Percentiles rank a stretch among this genome's conserved stretches.
These are phyloP conservation scores for Podaxis sp. DNA, from an alignment of 768 basidiomycete genomes.

Conservation along the genomic window DNA sequence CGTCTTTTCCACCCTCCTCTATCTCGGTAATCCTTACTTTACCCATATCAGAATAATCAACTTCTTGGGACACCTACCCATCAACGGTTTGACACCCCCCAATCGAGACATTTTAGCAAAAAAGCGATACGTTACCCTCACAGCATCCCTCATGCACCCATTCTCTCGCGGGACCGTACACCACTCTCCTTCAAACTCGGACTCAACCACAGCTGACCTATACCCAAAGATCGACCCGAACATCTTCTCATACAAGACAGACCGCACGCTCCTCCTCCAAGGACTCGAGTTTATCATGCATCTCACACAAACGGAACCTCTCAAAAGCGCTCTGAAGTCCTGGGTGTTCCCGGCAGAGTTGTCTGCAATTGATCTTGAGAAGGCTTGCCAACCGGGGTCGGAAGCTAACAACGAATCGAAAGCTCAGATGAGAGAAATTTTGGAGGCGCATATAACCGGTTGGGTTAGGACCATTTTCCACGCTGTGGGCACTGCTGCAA, in stretches of 20 bases:
- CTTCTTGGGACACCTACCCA: slow-evolving; percentile 1
- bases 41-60: slow-evolving; percentile 2
- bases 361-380: slow-evolving; percentile 4
- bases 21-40: neutral
- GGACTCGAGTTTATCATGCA: slow-evolving; percentile 17
- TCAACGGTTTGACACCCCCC: neutral
- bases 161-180: slow-evolving; percentile 39
- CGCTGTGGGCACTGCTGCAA: slow-evolving; percentile 25
- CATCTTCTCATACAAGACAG: slow-evolving; percentile 15
- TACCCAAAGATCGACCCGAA: slow-evolving; percentile 12
- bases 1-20: neutral
- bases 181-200: neutral
- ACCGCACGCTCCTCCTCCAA: slow-evolving; percentile 21
- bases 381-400: slow-evolving; percentile 16
- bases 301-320: slow-evolving; percentile 13
- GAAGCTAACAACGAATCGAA: neutral
- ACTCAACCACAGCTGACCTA: neutral
- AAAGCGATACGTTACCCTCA: slow-evolving; percentile 14
- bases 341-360: slow-evolving; percentile 5
- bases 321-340: slow-evolving; percentile 5
- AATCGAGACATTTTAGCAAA: neutral
- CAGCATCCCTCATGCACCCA: slow-evolving; percentile 29
- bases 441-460: neutral
- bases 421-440: neutral
- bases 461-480: slow-evolving; percentile 8